Percentiles rank a stretch among this genome's conserved stretches.
Conservation (phyloP, 148 eudicot species). For the Rhododendron henanense region DNA sequence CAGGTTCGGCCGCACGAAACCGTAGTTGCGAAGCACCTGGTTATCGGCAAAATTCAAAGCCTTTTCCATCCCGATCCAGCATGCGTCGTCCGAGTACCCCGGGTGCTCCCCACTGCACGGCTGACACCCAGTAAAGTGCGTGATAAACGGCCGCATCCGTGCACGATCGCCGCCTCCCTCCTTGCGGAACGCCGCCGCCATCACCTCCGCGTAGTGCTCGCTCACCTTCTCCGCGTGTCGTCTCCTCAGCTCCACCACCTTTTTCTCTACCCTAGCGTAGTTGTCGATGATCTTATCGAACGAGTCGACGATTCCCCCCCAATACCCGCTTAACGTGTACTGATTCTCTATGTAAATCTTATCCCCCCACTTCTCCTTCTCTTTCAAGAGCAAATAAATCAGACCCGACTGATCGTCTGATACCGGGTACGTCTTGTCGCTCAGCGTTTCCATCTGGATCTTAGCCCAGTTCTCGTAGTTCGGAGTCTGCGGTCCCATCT, state of each 20-base stretch:
- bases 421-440: conserved; percentile 45
- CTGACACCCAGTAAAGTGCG: background rate
- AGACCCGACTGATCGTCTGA: conserved; percentile 80
- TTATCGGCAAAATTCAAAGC: conserved; percentile 20
- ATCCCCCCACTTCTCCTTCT: conserved; percentile 47
- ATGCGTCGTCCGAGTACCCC: background rate
- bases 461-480: conserved; percentile 58
- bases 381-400: conserved; percentile 45
- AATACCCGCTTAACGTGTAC: conserved; percentile 52
- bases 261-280: conserved; percentile 26
- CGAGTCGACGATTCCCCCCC: conserved; percentile 46
- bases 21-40: conserved; percentile 23
- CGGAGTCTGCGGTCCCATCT: conserved; percentile 65
- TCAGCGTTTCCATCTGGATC: conserved; percentile 22
- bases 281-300: conserved; percentile 19
- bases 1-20: background rate
- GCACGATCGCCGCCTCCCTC: conserved; percentile 9
- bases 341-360: conserved; percentile 46
- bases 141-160: background rate
- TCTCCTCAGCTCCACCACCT: conserved; percentile 28
- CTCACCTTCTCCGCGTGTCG: conserved; percentile 56
- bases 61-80: background rate
- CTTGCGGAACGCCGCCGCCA: conserved; percentile 16
- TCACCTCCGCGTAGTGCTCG: conserved; percentile 21
- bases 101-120: background rate